These are phyloP conservation scores for Eucommia ulmoides DNA, from an alignment of 257 asterid genomes.

Conservation along the genomic window DNA sequence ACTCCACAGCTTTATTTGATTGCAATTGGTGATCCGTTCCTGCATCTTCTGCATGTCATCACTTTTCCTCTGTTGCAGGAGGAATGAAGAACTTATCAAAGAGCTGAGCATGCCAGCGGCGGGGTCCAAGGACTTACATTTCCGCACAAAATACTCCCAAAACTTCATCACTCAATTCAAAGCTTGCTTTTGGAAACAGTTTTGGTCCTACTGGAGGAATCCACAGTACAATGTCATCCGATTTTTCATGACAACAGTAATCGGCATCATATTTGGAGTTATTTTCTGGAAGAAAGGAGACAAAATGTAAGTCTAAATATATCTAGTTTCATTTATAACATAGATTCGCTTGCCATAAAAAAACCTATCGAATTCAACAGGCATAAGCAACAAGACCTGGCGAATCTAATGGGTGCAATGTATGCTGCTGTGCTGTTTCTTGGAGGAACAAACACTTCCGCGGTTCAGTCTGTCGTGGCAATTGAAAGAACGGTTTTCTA, in stretches of 20 bases:
- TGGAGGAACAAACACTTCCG: slow-evolving; percentile 64
- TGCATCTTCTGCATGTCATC: no score
- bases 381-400: slow-evolving; percentile 56
- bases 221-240: background rate
- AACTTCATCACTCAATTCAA: background rate
- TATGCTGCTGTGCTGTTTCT: slow-evolving; percentile 76
- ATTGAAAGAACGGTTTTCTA: slow-evolving; percentile 78
- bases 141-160: background rate
- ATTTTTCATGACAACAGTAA: background rate
- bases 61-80: no score
- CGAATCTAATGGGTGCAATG: slow-evolving; percentile 65
- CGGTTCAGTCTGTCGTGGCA: slow-evolving; percentile 68
- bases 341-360: no score
- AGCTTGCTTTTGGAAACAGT: background rate
- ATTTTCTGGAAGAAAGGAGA: background rate
- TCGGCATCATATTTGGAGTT: background rate
- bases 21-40: no score
- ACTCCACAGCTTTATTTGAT: no score
- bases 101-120: background rate
- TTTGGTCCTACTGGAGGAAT: background rate
- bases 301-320: background rate
- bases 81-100: background rate
- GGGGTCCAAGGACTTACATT: background rate
- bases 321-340: no score
- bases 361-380: no score